A percentile compares a stretch with the other conserved stretches of the same genome.
These are phyloP conservation scores for Spongospora subterranea DNA, from an alignment of 208 protist species.

Conservation along the genomic window DNA sequence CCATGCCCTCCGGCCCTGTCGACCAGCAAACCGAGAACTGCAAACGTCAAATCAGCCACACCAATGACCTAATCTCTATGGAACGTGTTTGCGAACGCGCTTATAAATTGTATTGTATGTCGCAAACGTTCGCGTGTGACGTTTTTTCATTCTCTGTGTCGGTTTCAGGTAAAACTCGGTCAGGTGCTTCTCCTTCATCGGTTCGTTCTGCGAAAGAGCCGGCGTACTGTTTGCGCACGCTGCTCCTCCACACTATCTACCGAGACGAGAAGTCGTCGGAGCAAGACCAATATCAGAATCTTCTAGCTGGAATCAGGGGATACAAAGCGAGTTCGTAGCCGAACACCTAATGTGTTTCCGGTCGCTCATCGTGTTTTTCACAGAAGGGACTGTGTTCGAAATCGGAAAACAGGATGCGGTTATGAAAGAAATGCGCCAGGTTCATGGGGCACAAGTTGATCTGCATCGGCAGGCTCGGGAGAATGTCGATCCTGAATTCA, in stretches of 20 bases:
- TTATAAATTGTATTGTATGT: background rate
- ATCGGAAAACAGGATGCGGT: slow-evolving; percentile 48
- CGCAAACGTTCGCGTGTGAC: background rate
- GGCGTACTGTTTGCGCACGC: background rate
- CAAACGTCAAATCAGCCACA: background rate
- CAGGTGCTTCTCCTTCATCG: slow-evolving; percentile 58
- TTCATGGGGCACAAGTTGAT: background rate
- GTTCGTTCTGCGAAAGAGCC: background rate
- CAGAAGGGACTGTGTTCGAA: slow-evolving; percentile 53
- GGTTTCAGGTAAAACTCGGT: background rate
- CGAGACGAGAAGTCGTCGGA: background rate
- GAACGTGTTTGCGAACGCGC: background rate
- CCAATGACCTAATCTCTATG: slow-evolving; percentile 60
- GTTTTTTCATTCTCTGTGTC: slow-evolving; percentile 18
- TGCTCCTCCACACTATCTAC: background rate
- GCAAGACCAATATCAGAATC: background rate
- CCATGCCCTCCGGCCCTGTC: background rate
- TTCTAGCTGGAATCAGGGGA: background rate
- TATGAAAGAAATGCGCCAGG: slow-evolving; percentile 1
- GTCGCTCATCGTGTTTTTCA: background rate
- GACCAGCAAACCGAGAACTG: slow-evolving; percentile 37
- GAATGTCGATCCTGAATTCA: background rate
- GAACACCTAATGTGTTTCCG: background rate
- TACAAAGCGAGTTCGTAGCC: slow-evolving; percentile 2
- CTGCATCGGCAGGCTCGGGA: background rate